Evolutionary conservation across 768 basidiomycete genomes (phyloP), one percentile per base, ranked within the genome.

Genomic region (Tricholoma sp.): DNA sequence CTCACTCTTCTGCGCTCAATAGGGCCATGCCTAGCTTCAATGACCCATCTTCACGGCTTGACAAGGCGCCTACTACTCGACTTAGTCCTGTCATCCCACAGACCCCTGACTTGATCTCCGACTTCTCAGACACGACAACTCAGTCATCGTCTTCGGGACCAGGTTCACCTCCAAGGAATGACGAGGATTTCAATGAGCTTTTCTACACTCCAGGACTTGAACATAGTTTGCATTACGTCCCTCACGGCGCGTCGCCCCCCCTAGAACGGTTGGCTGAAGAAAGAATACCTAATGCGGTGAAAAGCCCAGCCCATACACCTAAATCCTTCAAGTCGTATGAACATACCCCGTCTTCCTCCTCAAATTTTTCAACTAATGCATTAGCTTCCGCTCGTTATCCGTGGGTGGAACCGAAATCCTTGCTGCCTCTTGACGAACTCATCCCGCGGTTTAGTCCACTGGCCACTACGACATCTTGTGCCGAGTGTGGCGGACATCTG

Each of bases 51-150:
- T 27, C 16, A 1, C 16, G 27, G 41, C 54, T 49, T 41, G 50
- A 59, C n/a, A 32, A 50, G 12, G 53, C 53, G 16, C 57, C 35
- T 11, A 5, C 46, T 34, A 55, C 52, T 49, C 47, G 57, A 29
- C 31, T 21, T 9, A 66, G 63, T 54, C 72, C 73, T 59, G 64
- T 39, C 10, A 52, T 61, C 18, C 77, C 80, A n/a, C 75, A 76
- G 31, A 85, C 80, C 16, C 84, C 86, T 3, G 84, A 85, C 53
- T 70, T 86, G n/a, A 72, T 79, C 19, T 77, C 79, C 18, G 86
- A 88, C 64, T 72, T 74, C 55, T 87, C 84, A 14, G 85, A 87
- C 56, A 75, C 78, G 6, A 74, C 79, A 12, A 83, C 83, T 2
- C 75, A 79, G 54, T 69, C 70, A 22, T 85, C 79, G 3, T 76